Evolutionary conservation across 2,329 filamentous ascomycete genomes (phyloP).

Genomic region (Fusarium annulatum): DNA sequence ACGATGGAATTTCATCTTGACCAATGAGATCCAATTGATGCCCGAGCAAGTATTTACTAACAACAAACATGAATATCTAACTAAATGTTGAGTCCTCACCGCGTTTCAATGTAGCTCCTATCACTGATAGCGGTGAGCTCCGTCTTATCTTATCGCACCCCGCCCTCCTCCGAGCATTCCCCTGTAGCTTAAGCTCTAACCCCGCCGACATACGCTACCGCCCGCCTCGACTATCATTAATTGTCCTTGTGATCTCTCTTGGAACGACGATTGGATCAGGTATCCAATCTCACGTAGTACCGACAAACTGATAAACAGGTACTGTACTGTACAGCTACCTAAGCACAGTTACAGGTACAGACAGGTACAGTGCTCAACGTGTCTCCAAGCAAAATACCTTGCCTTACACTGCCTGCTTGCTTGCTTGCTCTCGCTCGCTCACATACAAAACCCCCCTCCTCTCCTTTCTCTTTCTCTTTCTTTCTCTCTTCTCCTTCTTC

Average conservation of each 20-base stretch:
- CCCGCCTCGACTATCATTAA: slow-evolving; percentile 1
- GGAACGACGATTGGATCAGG: slow-evolving; percentile 16
- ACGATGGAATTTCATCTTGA: neutral
- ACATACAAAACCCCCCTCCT: slow-evolving; percentile 33
- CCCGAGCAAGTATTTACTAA: slow-evolving; percentile 11
- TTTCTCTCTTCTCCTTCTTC: slow-evolving; percentile 29
- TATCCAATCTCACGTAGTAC: slow-evolving; percentile 28
- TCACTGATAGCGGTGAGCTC: slow-evolving; percentile 41
- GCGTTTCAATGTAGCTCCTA: slow-evolving; percentile 25
- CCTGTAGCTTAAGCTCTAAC: slow-evolving; percentile 35
- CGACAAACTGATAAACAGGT: slow-evolving; percentile 22
- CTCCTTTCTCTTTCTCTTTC: slow-evolving; percentile 23
- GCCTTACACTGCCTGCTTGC: slow-evolving; percentile 1
- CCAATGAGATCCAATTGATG: slow-evolving; percentile 17
- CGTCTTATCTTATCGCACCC: slow-evolving; percentile 48
- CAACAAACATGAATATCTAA: neutral
- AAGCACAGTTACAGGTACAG: neutral
- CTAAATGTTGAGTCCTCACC: slow-evolving; percentile 25
- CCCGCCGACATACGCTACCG: slow-evolving; percentile 27
- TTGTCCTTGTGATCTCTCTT: slow-evolving; percentile 37
- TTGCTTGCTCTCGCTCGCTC: neutral
- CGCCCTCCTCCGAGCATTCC: slow-evolving; percentile 35
- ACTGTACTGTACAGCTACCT: neutral
- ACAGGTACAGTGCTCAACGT: slow-evolving; percentile 5
- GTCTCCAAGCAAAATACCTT: slow-evolving; percentile 5